Evolutionary conservation across 139 green algal genomes (phyloP), one percentile per base, ranked within the genome.

Genomic region (Yamagishiella unicocca): DNA sequence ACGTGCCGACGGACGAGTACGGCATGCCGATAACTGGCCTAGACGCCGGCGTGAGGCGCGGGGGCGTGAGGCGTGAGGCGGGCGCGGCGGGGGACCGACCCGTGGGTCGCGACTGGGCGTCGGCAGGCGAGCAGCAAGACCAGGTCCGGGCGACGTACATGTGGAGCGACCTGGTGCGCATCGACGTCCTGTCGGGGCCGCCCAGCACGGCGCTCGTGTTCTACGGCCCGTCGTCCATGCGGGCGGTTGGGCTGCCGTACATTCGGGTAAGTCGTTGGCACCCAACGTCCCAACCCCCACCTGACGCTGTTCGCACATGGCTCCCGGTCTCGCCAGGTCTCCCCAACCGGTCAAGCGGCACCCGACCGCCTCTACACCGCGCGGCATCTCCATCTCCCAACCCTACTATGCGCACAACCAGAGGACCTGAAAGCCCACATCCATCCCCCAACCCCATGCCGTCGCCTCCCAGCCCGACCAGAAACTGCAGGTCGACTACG

Each of bases 171-270:
- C 68, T 98, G 33, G 89, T 90, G 2, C 89, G 95, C 24, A 66
- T 98, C 19, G 95, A 98, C 77, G 81, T 98, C n/a, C 33, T 96
- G 37, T 80, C 64, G 1, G 94, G 87, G 35, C 94, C 95, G 9
- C 45, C 71, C 0, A 70, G 78, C 31, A 92, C 88, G 2, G 27
- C 46, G 54, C 89, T 97, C 3, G 88, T 90, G 38, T 98, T 98
- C 76, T 95, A 93, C 76, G 93, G 93, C 12, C 91, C 93, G 0
- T 35, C 58, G 24, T 67, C 61, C 25, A 82, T 87, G 54, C 75
- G 84, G 22, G 84, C 90, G 35, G 81, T 78, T 12, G 81, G 64
- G n/a, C 64, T 87, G 66, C 81, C 81, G 81, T 78, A 79, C 64
- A 53, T 78, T 29, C 33, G 5, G 81, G 81, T 87, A n/a, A 12